Conservation (phyloP, 129 eudicot species). For the Cynara cardunculus region DNA sequence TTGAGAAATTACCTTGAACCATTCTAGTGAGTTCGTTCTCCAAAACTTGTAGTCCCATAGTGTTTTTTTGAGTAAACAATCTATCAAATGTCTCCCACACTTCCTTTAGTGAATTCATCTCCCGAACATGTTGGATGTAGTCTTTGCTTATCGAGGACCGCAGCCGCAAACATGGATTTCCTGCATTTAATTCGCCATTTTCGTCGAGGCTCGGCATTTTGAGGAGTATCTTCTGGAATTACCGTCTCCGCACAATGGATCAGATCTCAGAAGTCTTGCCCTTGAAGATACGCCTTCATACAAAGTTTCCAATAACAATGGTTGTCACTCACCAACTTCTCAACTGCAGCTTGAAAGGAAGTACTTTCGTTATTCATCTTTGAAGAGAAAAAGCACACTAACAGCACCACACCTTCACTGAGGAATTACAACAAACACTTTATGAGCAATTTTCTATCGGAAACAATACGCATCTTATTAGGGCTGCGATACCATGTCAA, state of each 20-base stretch:
- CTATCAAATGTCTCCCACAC: conserved; percentile 18
- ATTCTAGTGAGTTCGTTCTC: conserved; percentile 3
- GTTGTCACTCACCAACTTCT: conserved; percentile 1
- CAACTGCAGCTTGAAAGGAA: neutral
- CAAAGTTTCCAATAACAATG: neutral
- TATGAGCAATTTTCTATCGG: neutral
- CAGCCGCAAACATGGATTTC: conserved; percentile 1
- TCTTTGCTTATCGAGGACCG: conserved; percentile 8
- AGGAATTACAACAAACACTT: conserved; percentile 16
- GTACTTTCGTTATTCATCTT: conserved; percentile 1
- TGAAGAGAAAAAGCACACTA: neutral
- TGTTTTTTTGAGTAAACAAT: conserved; percentile 14
- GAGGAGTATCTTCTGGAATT: neutral
- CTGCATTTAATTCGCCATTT: conserved; percentile 20
- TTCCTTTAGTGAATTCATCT: neutral
- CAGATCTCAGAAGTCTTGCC: neutral
- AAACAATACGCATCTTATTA: neutral
- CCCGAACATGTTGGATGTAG: conserved; percentile 10
- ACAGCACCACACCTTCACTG: neutral
- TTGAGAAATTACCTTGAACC: neutral
- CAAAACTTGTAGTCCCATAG: neutral
- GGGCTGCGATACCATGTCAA: neutral
- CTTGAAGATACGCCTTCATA: neutral
- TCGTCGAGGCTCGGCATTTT: conserved; percentile 7
- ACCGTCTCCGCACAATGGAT: neutral